Evolutionary conservation across 1,284 basidiomycete genomes (phyloP), one percentile per base, ranked within the genome.

Genomic region (Lentinula novae-zelandiae): DNA sequence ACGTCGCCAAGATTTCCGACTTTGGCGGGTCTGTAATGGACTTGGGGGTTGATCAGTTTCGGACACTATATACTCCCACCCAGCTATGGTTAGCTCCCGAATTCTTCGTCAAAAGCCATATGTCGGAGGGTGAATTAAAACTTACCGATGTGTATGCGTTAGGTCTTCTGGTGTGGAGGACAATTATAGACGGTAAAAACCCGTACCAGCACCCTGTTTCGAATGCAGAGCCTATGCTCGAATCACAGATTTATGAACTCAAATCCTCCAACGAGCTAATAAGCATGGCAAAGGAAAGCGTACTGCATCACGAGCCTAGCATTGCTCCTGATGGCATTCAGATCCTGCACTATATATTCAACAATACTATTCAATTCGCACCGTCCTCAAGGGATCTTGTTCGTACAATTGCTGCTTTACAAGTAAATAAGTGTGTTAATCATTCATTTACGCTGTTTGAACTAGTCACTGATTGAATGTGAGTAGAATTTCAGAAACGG

Each of bases 11-110:
- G 36, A 33, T 62, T 13, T 51, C 57, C 36, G 61, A 62, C 36
- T 62, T 62, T 58, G 61, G 56, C 34, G 61, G 61, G 7, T 58
- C 57, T 12, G 56, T 62, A 33, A 62, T 62, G 61, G 57, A 62
- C 50, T 33, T 58, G 20, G 44, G 40, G 12, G 36, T 22, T 10
- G 22, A 34, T 9, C 22, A 46, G 10, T 56, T 44, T 42, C 54
- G 39, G 20, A 34, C 50, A 6, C 48, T 61, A 9, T 54, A 57
- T 51, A 58, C 56, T 22, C 55, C 55, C 12, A 62, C 61, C 8
- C 40, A 31, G n/a, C 57, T 57, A 9, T 62, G 53, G 33, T 57
- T 53, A 13, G 57, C 61, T 38, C 61, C 61, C n/a, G 61, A 62
- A 36, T 38, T 44, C 33, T 38, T 46, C 17, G 6, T 42, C n/a